phyloP scores from a whole-genome alignment of 2,329 filamentous ascomycete genomes.

The Clarireedia paspali region DNA sequence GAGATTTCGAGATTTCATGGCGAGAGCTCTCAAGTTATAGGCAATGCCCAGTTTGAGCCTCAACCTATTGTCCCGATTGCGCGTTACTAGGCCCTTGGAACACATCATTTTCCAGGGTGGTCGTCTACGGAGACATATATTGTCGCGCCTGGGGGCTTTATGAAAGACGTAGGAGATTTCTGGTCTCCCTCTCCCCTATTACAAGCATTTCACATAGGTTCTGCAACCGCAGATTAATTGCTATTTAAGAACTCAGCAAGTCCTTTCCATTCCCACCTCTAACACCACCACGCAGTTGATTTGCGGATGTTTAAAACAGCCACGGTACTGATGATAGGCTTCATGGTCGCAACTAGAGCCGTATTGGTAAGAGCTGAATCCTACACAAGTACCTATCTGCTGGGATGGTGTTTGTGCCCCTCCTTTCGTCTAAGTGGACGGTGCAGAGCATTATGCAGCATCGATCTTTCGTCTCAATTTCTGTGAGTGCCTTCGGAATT shows the following conservation, averaged over 20 bases:
- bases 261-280: neutral
- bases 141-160: neutral
- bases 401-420: neutral
- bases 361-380: conserved; percentile 1
- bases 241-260: neutral
- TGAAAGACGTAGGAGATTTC: too few species aligned
- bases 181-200: too few species aligned
- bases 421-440: conserved; percentile 8
- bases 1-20: neutral
- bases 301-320: conserved; percentile 1
- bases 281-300: neutral
- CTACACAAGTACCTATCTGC: conserved; percentile 1
- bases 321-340: conserved; percentile 6
- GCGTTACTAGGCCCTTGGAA: neutral
- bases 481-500: neutral
- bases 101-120: neutral
- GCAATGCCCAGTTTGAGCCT: conserved; percentile 4
- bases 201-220: too few species aligned
- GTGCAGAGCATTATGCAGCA: neutral
- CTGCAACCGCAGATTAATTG: neutral
- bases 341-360: neutral
- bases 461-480: neutral
- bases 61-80: neutral
- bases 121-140: neutral
- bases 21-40: conserved; percentile 5